Evolutionary conservation across 2,329 filamentous ascomycete genomes (phyloP).

Genomic region (Exophiala oligosperma): DNA sequence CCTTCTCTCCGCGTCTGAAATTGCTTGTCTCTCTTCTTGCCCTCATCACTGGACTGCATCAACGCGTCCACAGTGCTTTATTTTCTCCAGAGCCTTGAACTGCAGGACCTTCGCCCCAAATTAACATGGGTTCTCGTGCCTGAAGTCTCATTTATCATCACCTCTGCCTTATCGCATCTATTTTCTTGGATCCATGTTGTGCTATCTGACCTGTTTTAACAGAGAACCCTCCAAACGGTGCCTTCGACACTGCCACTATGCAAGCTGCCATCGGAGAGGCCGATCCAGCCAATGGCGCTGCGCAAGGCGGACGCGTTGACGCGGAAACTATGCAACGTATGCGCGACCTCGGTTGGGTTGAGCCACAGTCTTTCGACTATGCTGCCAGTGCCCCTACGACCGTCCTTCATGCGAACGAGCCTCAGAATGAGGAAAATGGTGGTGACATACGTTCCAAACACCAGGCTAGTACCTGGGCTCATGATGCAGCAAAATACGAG

Average conservation of each 20-base stretch:
- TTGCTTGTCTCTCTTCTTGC: no score
- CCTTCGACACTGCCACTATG: slow-evolving; percentile 15
- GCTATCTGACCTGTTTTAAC: not conserved
- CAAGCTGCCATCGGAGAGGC: slow-evolving; percentile 7
- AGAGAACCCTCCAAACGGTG: not conserved
- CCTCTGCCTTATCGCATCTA: not conserved
- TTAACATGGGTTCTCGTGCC: not conserved
- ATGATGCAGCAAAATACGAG: slow-evolving; percentile 69
- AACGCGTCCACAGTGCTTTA: no score
- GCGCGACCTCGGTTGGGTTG: slow-evolving; percentile 21
- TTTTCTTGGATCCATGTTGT: not conserved
- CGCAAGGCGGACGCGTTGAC: slow-evolving; percentile 4
- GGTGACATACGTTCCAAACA: slow-evolving; percentile 1
- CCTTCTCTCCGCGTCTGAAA: no score
- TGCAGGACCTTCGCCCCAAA: no score
- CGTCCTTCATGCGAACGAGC: not conserved
- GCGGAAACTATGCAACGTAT: slow-evolving; percentile 11
- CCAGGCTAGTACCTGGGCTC: slow-evolving; percentile 44
- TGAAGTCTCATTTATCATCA: not conserved
- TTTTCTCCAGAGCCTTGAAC: no score
- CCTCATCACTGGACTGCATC: no score
- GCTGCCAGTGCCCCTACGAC: slow-evolving; percentile 5
- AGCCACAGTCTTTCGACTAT: slow-evolving; percentile 21
- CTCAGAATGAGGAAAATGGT: slow-evolving; percentile 1
- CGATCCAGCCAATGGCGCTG: slow-evolving; percentile 6